Conservation (phyloP, 1,139 yeast species). For the Nakaseomyces bracarensis region DNA sequence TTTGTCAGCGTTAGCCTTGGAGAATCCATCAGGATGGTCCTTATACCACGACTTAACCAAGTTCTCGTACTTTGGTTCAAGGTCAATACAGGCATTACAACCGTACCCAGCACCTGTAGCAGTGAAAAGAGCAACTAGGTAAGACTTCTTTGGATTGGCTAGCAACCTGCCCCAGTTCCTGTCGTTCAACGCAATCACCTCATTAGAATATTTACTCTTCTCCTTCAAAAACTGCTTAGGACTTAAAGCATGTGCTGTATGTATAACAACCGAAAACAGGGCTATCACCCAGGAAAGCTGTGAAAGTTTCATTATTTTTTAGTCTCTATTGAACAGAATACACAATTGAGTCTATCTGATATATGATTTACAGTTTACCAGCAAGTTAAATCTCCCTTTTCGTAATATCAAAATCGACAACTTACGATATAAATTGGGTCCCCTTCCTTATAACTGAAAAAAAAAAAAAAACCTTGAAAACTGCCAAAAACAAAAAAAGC, state of each 20-base stretch:
- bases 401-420: too few species aligned
- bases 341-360: not conserved
- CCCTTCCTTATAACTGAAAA: too few species aligned
- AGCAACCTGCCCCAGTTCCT: conserved; percentile 51
- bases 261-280: conserved; percentile 4
- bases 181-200: conserved; percentile 49
- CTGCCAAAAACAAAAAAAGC: not conserved
- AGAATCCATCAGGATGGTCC: conserved; percentile 40
- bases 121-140: conserved; percentile 60
- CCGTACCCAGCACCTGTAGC: conserved; percentile 67
- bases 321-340: not conserved
- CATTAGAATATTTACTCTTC: conserved; percentile 23
- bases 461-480: too few species aligned
- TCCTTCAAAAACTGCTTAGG: conserved; percentile 22
- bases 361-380: not conserved
- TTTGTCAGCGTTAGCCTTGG: conserved; percentile 31
- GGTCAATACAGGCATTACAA: conserved; percentile 65
- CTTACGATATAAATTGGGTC: too few species aligned
- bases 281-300: conserved; percentile 7
- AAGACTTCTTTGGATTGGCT: conserved; percentile 57
- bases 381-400: too few species aligned
- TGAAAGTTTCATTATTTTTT: not conserved
- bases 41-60: conserved; percentile 54
- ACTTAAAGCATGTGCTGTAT: conserved; percentile 16
- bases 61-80: conserved; percentile 56